Evolutionary conservation across 2,329 filamentous ascomycete genomes (phyloP), one percentile per base, ranked within the genome.

Genomic region (Hymenoscyphus infarciens): DNA sequence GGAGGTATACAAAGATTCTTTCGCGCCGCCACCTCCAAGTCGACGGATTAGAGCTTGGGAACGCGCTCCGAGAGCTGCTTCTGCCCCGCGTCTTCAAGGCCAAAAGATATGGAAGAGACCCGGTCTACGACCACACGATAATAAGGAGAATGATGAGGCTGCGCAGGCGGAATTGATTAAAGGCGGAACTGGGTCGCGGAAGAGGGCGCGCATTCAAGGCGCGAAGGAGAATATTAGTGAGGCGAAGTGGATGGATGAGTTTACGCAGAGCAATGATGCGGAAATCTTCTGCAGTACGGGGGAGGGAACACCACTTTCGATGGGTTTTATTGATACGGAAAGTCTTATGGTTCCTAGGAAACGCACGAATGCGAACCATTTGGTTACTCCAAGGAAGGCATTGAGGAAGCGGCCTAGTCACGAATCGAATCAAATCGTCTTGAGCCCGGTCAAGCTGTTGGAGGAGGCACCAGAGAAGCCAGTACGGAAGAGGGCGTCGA

Each of bases 131-230:
- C 57, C 54, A 15, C 25, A 61, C 15, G 61, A 63, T 13, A 60
- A 69, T 22, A 70, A 72, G 45, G 68, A 70, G 60, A 70, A 68
- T 49, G 52, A 65, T 16, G 62, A 67, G 13, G 63, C 64, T 35
- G 66, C 66, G 3, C 65, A 71, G 56, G 49, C 49, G 13, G 78
- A 80, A 64, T 69, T 79, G 5, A 69, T 73, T 16, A 71, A 67
- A 27, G 73, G 74, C 25, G 74, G 76, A 1, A 56, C 61, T 2
- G 74, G 72, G 0, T 49, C 72, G 25, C 72, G 78, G 35, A 80
- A 80, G 66, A 74, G 71, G 61, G 56, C 61, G 22, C 72, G 75
- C n/a, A 68, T 65, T 13, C 57, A 63, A 7, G 63, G 62, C 16
- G 69, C 53, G 53, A 72, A 77, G 63, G 73, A 75, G 11, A 70